Base-by-base conservation (phyloP, 2,329 filamentous ascomycete species). In the Aureobasidium namibiae region DNA sequence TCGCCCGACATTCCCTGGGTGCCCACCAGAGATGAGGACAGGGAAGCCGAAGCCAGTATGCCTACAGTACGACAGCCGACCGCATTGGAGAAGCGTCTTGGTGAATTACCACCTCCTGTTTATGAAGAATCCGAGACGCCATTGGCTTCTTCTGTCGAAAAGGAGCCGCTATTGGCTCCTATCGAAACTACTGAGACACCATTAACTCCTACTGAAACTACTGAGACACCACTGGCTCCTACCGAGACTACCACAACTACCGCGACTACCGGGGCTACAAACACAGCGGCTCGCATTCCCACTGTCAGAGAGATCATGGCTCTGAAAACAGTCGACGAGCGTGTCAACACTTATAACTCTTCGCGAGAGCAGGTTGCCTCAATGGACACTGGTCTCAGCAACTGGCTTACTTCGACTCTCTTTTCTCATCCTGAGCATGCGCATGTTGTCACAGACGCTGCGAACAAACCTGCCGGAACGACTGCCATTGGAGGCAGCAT, bases 241-340 rank as follows among this genome's bases (percentile, higher is more conserved):
- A 10, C 59, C 1, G 56, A 31, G 6, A 38, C 59, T 13, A 23
- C 59, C n/a, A n/a, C n/a, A n/a, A n/a, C n/a, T n/a, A n/a, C n/a
- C n/a, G n/a, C n/a, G n/a, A n/a, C n/a, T n/a, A n/a, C n/a, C n/a
- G n/a, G n/a, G n/a, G n/a, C n/a, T n/a, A n/a, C n/a, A 23, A 42
- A 31, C 18, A 34, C 26, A 16, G 42, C 59, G 6, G n/a, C 41
- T 34, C 80, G 76, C 48, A 75, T 82, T 38, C 78, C 81, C 63
- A 76, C 81, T 1, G 92, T 95, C 73, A 83, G 85, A 53, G 88
- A 95, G 60, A 95, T 96, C 62, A 79, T 90, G 66, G 83, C 82
- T 9, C 78, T 94, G 52, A 78, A 82, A 16, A 83, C 82, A 1
- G 72, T 85, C 0, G 72, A 79, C 14, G 86, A 94, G 64, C 84